phyloP scores from a whole-genome alignment of 768 basidiomycete genomes.

The Chalciporus chontae region DNA sequence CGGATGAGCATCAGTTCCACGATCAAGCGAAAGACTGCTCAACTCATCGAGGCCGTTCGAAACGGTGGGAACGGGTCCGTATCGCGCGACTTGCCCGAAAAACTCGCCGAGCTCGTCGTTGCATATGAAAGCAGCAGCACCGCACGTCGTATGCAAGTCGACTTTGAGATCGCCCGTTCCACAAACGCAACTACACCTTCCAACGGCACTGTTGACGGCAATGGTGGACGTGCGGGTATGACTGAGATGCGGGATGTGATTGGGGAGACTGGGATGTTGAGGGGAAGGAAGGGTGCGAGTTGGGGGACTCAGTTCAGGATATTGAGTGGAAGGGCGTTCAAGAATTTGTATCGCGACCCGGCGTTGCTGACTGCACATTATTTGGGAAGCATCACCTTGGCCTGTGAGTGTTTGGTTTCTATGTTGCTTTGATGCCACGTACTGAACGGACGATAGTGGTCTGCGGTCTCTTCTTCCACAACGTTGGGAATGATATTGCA shows the following conservation, averaged over 20 bases:
- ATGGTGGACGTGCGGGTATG: slow-evolving; percentile 30
- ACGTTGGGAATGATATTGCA: slow-evolving; percentile 88
- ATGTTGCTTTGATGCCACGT: background rate
- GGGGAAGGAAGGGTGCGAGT: slow-evolving; percentile 76
- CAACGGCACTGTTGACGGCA: slow-evolving; percentile 23
- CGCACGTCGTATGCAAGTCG: slow-evolving; percentile 55
- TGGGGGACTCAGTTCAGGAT: slow-evolving; percentile 92
- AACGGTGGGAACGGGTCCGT: slow-evolving; percentile 30
- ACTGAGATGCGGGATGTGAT: slow-evolving; percentile 61
- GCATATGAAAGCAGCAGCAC: slow-evolving; percentile 68
- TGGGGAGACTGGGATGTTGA: slow-evolving; percentile 61
- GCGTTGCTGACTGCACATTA: slow-evolving; percentile 91
- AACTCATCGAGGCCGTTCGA: slow-evolving; percentile 58
- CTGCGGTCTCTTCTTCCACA: slow-evolving; percentile 91
- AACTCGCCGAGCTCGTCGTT: slow-evolving; percentile 68
- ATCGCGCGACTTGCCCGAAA: slow-evolving; percentile 44
- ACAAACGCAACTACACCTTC: slow-evolving; percentile 17
- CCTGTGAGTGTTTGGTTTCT: slow-evolving; percentile 50
- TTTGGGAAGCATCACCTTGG: slow-evolving; percentile 75
- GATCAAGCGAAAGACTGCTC: slow-evolving; percentile 71
- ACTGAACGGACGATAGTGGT: slow-evolving; percentile 49
- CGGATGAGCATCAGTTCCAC: slow-evolving; percentile 46
- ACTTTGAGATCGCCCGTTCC: slow-evolving; percentile 48
- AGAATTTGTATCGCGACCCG: slow-evolving; percentile 95
- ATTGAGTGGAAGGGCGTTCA: slow-evolving; percentile 93